phyloP scores from a whole-genome alignment of 1,284 basidiomycete genomes.

The Ustilago cynodontis region DNA sequence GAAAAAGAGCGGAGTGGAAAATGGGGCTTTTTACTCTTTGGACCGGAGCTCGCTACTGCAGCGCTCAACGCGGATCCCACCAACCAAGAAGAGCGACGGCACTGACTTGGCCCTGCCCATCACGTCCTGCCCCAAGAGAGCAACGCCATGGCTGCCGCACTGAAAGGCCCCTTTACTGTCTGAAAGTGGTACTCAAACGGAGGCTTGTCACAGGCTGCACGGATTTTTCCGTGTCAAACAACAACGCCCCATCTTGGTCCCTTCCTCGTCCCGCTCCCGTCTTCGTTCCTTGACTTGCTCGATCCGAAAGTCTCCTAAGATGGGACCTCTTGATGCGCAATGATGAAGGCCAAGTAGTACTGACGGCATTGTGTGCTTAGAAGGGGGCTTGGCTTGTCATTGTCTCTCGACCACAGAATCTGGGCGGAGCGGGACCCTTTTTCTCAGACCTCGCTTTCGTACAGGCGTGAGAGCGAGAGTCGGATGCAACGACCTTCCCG shows the following conservation, averaged over 20 bases:
- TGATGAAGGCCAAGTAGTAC: constrained; percentile 6
- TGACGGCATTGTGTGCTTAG: neutral
- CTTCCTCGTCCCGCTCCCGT: neutral
- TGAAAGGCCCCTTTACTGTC: neutral
- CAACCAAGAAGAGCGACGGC: neutral
- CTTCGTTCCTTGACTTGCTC: neutral
- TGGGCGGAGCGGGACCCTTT: neutral
- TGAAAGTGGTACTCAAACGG: neutral
- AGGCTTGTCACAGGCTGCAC: neutral
- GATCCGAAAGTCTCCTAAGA: neutral
- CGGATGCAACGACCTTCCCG: neutral
- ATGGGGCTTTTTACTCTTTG: neutral
- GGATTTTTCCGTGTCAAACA: neutral
- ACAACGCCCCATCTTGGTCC: neutral
- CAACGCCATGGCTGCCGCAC: neutral
- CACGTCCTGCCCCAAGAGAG: neutral
- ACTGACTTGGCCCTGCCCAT: neutral
- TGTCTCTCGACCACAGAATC: neutral
- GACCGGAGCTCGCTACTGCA: neutral
- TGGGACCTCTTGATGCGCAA: neutral
- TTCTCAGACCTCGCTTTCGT: neutral
- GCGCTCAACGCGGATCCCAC: neutral
- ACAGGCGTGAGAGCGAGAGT: neutral
- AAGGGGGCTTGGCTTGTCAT: neutral
- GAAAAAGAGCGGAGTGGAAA: neutral